Evolutionary conservation across 192 early-diverging fungal species (phyloP), one percentile per base, ranked within the genome.

Genomic region (Funneliformis mosseae): DNA sequence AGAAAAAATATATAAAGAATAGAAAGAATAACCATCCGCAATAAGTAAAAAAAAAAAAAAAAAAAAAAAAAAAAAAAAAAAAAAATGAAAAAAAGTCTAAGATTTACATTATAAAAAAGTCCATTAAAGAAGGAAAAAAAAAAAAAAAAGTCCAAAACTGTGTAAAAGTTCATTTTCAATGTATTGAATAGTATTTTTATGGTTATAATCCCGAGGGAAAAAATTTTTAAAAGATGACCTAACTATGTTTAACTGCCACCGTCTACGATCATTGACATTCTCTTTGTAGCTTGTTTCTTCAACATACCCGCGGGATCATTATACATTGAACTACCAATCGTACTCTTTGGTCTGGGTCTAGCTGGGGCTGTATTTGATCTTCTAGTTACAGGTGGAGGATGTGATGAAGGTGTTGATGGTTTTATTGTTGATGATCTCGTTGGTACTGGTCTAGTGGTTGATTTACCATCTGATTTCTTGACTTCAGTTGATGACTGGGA

Each of bases 191-290:
- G 33, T 33, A 55, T 45, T 10, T 45, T 10, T 9, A 45, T 45
- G 18, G 7, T 21, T 55, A 55, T 21, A 45, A 55, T 14, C 21
- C 14, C 50, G 7, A 21, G 6, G 16, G 50, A 55, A 5, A 55
- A 55, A 48, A 55, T 5, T 5, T 43, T 43, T 43, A 43, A 18
- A 55, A 50, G 0, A 16, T 50, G 8, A 45, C 9, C 6, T 45
- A 45, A 45, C n/a, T 61, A 16, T 61, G 42, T 28, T 55, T 62
- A 76, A 33, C 27, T 11, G 3, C 59, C 33, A 8, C 55, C 21
- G 9, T 76, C 55, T 8, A 76, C 8, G 11, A 76, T 42, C 48
- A 76, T 42, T 39, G 74, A 62, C 74, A 76, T 76, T 23, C 38
- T 76, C 33, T 76, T 62, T 41, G 14, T 76, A 4, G 42, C 59